Conservation (phyloP, 169 alveolate genomes). For the Toxoplasma gondii region DNA sequence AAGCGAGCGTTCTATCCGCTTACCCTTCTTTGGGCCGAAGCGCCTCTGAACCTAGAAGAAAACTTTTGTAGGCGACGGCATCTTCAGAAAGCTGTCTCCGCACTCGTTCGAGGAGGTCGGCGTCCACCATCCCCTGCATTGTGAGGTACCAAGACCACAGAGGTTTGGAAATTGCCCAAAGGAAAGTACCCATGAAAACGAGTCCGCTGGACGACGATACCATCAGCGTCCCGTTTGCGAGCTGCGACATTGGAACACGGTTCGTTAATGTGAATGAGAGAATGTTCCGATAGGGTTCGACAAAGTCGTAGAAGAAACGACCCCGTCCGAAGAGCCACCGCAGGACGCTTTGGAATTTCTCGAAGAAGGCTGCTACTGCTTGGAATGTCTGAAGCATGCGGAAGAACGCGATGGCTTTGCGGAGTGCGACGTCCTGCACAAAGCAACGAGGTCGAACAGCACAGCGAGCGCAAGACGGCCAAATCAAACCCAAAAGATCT, state of each 20-base stretch:
- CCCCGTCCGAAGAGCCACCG: constrained; percentile 10
- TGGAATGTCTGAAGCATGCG: constrained; percentile 30
- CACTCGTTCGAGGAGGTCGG: neutral
- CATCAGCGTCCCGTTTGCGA: neutral
- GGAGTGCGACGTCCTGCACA: neutral
- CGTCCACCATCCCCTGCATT: neutral
- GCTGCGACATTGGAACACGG: neutral
- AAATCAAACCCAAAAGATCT: too few relatives aligned
- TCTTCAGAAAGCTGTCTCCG: neutral
- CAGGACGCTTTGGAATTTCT: neutral
- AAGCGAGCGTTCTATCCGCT: neutral
- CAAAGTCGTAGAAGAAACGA: neutral
- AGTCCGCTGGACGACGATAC: neutral
- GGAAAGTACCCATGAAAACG: neutral
- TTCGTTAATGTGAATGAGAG: neutral
- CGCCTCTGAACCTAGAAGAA: neutral
- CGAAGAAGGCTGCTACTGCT: neutral
- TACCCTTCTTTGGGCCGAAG: neutral
- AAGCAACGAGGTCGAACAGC: neutral
- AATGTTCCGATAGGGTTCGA: constrained; percentile 6
- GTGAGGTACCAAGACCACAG: constrained; percentile 23
- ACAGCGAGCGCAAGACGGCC: neutral
- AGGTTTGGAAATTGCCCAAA: neutral
- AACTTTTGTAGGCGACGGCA: neutral
- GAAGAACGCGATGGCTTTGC: neutral